A percentile compares a stretch with the other conserved stretches of the same genome.
Conservation (phyloP, 768 basidiomycete genomes). For the Lyophyllum semitale region DNA sequence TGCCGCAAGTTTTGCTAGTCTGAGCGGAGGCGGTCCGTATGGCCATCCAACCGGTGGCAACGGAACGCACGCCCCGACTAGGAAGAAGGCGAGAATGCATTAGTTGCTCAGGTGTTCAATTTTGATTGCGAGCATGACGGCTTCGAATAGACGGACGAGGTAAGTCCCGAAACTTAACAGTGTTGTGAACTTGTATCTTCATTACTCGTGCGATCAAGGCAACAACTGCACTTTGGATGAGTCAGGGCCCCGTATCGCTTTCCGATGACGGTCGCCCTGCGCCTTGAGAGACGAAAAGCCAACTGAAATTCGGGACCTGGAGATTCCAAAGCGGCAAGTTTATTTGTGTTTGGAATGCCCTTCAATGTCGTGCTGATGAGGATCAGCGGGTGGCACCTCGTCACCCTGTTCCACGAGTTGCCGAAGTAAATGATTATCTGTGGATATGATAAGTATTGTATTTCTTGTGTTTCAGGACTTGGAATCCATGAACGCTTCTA, state of each 20-base stretch:
- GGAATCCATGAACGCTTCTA: background rate
- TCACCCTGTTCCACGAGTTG: background rate
- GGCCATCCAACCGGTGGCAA: slow-evolving; percentile 36
- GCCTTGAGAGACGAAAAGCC: background rate
- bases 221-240: background rate
- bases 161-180: background rate
- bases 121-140: slow-evolving; percentile 6
- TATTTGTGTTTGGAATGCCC: background rate
- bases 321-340: background rate
- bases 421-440: background rate
- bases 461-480: background rate
- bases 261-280: background rate
- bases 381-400: background rate
- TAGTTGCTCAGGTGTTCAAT: slow-evolving; percentile 22
- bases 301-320: background rate
- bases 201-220: background rate
- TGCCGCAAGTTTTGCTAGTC: slow-evolving; percentile 61
- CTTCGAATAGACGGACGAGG: slow-evolving; percentile 9
- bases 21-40: slow-evolving; percentile 54
- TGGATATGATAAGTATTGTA: background rate
- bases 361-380: background rate
- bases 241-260: background rate
- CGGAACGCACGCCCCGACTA: slow-evolving; percentile 36
- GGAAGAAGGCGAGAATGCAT: slow-evolving; percentile 65
- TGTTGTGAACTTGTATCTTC: background rate